phyloP scores from a whole-genome alignment of 1,284 basidiomycete species.

The Heimioporus retisporus region DNA sequence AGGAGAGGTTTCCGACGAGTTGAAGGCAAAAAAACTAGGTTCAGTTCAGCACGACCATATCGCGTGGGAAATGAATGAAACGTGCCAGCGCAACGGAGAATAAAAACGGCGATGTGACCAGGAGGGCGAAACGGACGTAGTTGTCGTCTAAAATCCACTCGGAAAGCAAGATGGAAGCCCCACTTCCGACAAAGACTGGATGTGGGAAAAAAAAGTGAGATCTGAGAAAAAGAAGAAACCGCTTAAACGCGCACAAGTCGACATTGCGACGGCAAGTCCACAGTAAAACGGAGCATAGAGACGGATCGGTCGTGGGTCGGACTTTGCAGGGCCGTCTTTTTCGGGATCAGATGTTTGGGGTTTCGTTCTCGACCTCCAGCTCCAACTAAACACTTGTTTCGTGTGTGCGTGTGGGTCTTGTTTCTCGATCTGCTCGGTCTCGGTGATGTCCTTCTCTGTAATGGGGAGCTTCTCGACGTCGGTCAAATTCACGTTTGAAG shows the following conservation, averaged over 20 bases:
- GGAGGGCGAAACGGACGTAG: constrained; percentile 71
- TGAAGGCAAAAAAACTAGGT: constrained; percentile 70
- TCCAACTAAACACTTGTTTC: constrained; percentile 23
- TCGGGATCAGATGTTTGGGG: constrained; percentile 48
- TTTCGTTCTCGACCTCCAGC: constrained; percentile 44
- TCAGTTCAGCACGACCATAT: constrained; percentile 15
- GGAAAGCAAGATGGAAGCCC: constrained; percentile 64
- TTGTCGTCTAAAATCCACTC: constrained; percentile 79
- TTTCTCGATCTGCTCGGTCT: too few species aligned
- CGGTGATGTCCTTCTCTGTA: constrained; percentile 44
- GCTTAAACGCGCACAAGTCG: constrained; percentile 61
- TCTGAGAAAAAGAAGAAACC: constrained; percentile 27
- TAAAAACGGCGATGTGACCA: constrained; percentile 75
- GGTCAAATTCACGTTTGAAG: constrained; percentile 66
- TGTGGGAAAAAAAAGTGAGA: constrained; percentile 26
- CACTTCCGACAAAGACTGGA: constrained; percentile 71
- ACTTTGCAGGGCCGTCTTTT: constrained; percentile 52
- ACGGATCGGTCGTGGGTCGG: constrained; percentile 65
- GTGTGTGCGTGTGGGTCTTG: too few species aligned
- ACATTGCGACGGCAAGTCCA: constrained; percentile 75
- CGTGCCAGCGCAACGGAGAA: constrained; percentile 77
- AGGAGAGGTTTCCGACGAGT: constrained; percentile 69
- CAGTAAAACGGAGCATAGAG: constrained; percentile 85
- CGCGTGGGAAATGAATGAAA: constrained; percentile 34
- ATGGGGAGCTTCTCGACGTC: constrained; percentile 39